Evolutionary conservation across 2,329 filamentous ascomycete species (phyloP).

Genomic region (Pyricularia pennisetigena): DNA sequence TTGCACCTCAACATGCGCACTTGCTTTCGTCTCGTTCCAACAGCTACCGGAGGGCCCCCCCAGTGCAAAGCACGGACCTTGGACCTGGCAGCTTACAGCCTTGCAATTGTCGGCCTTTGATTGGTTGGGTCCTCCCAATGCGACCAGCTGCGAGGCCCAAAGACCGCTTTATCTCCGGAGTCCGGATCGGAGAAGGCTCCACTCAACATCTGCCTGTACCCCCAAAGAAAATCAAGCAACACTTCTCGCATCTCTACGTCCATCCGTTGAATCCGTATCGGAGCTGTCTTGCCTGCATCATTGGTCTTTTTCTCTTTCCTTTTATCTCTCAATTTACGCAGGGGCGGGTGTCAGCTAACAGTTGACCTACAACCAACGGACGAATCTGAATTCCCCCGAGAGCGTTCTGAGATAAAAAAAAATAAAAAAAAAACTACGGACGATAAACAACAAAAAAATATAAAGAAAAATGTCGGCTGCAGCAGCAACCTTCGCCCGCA

Average conservation of each 20-base stretch:
- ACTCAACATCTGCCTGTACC: neutral
- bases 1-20: neutral
- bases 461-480: constrained; percentile 29
- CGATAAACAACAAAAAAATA: no score
- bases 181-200: neutral
- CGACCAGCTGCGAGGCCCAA: neutral
- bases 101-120: neutral
- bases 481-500: constrained; percentile 34
- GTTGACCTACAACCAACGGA: neutral
- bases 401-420: neutral
- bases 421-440: neutral
- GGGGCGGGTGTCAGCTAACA: neutral
- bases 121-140: neutral
- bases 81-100: neutral
- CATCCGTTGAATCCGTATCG: neutral
- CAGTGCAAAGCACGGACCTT: neutral
- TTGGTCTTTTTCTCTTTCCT: neutral
- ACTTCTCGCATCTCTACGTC: neutral
- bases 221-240: neutral
- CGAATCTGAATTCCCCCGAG: neutral
- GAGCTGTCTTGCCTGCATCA: neutral
- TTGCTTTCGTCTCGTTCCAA: neutral
- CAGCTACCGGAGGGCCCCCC: neutral
- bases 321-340: neutral
- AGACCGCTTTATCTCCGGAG: neutral